Conservation (phyloP, 2,329 filamentous ascomycete species). For the Aaosphaeria arxii region DNA sequence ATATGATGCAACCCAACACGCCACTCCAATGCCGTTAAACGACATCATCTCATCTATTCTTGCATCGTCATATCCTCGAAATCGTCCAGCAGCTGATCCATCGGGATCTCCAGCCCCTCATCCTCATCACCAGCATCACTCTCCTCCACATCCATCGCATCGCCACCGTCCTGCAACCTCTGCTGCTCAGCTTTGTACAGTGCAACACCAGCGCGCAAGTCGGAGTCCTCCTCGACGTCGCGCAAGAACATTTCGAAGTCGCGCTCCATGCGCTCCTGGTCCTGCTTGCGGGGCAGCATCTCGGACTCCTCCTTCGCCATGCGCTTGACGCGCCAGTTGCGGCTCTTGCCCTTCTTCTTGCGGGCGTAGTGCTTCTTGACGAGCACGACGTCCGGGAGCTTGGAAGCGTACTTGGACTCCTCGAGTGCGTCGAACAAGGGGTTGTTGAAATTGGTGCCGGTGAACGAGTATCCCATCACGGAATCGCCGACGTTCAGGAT, state of each 20-base stretch:
- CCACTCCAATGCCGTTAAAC: not conserved
- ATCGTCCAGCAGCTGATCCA: slow-evolving; percentile 73
- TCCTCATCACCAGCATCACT: slow-evolving; percentile 53
- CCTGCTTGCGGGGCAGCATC: slow-evolving; percentile 78
- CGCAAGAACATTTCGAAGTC: slow-evolving; percentile 98
- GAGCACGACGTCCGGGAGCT: slow-evolving; percentile 86
- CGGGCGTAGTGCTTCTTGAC: slow-evolving; percentile 96
- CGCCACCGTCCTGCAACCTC: slow-evolving; percentile 53
- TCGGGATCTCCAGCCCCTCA: slow-evolving; percentile 52
- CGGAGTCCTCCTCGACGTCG: slow-evolving; percentile 93
- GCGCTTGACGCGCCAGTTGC: slow-evolving; percentile 93
- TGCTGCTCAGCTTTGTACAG: slow-evolving; percentile 72
- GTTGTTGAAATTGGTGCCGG: slow-evolving; percentile 91
- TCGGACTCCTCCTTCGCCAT: slow-evolving; percentile 90
- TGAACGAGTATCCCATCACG: slow-evolving; percentile 89
- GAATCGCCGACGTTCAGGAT: slow-evolving; percentile 87
- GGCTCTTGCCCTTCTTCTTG: slow-evolving; percentile 67
- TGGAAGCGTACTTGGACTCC: slow-evolving; percentile 71
- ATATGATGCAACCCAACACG: not conserved
- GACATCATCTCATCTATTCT: slow-evolving; percentile 13
- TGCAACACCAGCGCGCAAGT: slow-evolving; percentile 78
- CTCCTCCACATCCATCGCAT: slow-evolving; percentile 66
- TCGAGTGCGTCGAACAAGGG: slow-evolving; percentile 80
- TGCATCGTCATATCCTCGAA: slow-evolving; percentile 85
- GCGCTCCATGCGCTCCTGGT: slow-evolving; percentile 82